phyloP scores from a whole-genome alignment of 371 early-diverging fungal species.

The Mortierella sp. region DNA sequence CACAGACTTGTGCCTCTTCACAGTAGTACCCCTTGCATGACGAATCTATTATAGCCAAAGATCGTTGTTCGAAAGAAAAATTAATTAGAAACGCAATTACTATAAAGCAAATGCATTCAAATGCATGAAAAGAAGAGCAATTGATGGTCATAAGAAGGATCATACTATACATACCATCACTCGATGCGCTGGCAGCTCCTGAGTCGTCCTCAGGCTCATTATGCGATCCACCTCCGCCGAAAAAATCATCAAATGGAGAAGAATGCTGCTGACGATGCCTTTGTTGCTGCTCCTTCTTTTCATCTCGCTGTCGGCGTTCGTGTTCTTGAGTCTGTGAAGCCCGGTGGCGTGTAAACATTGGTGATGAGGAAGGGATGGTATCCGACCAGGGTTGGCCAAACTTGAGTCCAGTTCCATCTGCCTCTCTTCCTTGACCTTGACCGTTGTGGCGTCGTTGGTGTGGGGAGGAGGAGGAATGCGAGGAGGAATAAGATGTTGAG shows the following conservation, averaged over 20 bases:
- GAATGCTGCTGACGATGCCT: conserved; percentile 5
- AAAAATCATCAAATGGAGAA: conserved; percentile 42
- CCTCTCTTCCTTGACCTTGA: neutral
- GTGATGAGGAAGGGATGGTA: conserved; percentile 12
- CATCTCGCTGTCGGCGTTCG: conserved; percentile 3
- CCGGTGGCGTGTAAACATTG: conserved; percentile 6
- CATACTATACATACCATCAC: conserved; percentile 9
- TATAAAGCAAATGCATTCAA: neutral
- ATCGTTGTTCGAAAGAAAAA: no score
- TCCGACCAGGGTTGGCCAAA: conserved; percentile 17
- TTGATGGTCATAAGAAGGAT: neutral
- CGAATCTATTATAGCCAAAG: neutral
- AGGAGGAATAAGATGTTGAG: neutral
- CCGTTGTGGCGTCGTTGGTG: neutral
- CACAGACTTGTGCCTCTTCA: conserved; percentile 35
- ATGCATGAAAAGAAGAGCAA: no score
- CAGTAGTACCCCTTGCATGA: conserved; percentile 34
- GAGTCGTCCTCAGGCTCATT: neutral
- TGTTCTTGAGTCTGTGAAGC: conserved; percentile 1
- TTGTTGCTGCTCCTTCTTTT: neutral
- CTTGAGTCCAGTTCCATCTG: no score
- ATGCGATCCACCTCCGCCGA: conserved; percentile 18
- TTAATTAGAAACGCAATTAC: neutral
- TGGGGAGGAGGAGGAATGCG: neutral
- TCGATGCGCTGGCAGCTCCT: neutral